Percentiles rank a stretch among this genome's conserved stretches.
Conservation (phyloP, 139 green algal species). For the Tetraselmis striata region DNA sequence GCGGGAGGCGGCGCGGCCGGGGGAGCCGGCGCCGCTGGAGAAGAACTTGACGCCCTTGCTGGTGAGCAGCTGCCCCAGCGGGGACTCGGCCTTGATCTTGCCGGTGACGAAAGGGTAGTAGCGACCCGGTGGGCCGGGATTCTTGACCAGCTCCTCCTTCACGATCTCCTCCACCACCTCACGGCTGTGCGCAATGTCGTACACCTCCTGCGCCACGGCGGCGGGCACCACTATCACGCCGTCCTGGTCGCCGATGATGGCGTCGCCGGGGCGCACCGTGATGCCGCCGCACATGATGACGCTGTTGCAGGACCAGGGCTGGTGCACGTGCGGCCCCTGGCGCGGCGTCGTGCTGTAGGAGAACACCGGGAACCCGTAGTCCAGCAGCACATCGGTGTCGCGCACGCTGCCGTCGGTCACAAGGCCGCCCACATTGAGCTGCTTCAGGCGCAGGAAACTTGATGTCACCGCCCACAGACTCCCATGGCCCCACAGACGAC, state of each 20-base stretch:
- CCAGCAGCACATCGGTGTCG: slow-evolving; percentile 17
- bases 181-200: slow-evolving; percentile 23
- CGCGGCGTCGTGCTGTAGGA: slow-evolving; percentile 17
- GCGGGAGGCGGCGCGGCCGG: not conserved
- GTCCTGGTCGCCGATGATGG: slow-evolving; percentile 22
- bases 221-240: slow-evolving; percentile 17
- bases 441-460: slow-evolving; percentile 23
- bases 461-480: slow-evolving; percentile 23
- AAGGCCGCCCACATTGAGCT: slow-evolving; percentile 10
- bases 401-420: slow-evolving; percentile 22
- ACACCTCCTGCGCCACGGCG: slow-evolving; percentile 19
- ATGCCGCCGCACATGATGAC: slow-evolving; percentile 21
- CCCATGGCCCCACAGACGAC: slow-evolving; percentile 18
- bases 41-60: slow-evolving; percentile 11
- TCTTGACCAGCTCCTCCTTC: slow-evolving; percentile 15
- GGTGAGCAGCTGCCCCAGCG: slow-evolving; percentile 13
- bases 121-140: slow-evolving; percentile 11
- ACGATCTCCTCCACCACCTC: slow-evolving; percentile 20
- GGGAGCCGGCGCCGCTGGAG: not conserved
- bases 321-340: slow-evolving; percentile 19
- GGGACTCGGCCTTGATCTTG: slow-evolving; percentile 20
- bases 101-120: slow-evolving; percentile 22
- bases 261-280: slow-evolving; percentile 16
- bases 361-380: slow-evolving; percentile 22
- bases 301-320: slow-evolving; percentile 17